A percentile compares a stretch with the other conserved stretches of the same genome.
Conservation (phyloP, 1,139 yeast species). For the Pichia sp. region DNA sequence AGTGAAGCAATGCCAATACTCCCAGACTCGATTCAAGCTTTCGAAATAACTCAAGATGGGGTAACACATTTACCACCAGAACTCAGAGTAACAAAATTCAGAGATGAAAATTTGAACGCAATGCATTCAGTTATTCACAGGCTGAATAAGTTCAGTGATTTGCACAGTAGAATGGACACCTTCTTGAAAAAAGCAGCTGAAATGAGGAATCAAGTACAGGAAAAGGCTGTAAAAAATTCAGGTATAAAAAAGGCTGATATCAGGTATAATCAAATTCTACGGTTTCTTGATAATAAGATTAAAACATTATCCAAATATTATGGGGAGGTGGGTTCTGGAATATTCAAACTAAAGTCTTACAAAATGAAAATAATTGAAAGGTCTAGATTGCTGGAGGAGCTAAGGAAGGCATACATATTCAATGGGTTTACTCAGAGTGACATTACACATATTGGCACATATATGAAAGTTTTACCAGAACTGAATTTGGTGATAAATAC, state of each 20-base stretch:
- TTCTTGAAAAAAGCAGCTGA: conserved; percentile 10
- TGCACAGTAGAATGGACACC: conserved; percentile 10
- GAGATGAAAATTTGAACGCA: conserved; percentile 4
- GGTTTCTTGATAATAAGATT: conserved; percentile 9
- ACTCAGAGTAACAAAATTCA: conserved; percentile 3
- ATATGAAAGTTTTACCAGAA: conserved; percentile 7
- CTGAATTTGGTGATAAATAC: conserved; percentile 13
- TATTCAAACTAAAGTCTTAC: conserved; percentile 4
- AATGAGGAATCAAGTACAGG: conserved; percentile 8
- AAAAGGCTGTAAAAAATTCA: conserved; percentile 9
- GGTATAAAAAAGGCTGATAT: conserved; percentile 15
- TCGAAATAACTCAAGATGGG: conserved; percentile 14
- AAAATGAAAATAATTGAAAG: conserved; percentile 9
- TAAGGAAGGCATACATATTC: conserved; percentile 7
- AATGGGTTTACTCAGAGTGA: background rate
- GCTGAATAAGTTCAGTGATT: conserved; percentile 10
- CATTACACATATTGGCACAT: background rate
- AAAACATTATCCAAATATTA: conserved; percentile 4
- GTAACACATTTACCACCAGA: background rate
- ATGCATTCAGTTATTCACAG: conserved; percentile 15
- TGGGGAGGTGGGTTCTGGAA: conserved; percentile 14
- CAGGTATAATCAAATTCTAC: conserved; percentile 18
- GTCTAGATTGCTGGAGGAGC: conserved; percentile 6
- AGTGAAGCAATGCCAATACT: conserved; percentile 8
- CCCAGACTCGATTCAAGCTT: conserved; percentile 6